Conservation (phyloP, 768 basidiomycete genomes). For the Chalciporus piperatus region DNA sequence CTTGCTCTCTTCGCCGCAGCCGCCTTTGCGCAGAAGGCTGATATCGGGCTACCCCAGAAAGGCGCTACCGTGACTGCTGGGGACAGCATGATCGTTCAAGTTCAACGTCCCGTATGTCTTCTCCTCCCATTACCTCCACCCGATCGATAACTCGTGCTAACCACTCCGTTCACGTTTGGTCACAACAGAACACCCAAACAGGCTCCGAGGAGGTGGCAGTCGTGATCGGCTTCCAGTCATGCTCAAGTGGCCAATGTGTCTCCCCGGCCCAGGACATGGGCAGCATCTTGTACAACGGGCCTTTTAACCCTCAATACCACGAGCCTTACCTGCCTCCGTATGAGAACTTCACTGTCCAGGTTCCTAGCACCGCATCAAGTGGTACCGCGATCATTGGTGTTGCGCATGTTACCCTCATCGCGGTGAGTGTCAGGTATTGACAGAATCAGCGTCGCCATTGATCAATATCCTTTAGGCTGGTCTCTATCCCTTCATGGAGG, state of each 20-base stretch:
- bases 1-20: constrained; percentile 30
- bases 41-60: constrained; percentile 41
- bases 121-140: not conserved
- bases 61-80: constrained; percentile 38
- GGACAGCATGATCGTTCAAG: constrained; percentile 38
- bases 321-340: constrained; percentile 34
- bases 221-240: constrained; percentile 43
- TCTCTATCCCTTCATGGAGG: constrained; percentile 29
- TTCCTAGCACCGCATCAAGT: constrained; percentile 29
- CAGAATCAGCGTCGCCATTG: not conserved
- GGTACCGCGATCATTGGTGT: constrained; percentile 38
- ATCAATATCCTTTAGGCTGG: constrained; percentile 28
- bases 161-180: not conserved
- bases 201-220: constrained; percentile 44
- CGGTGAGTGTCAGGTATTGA: constrained; percentile 32
- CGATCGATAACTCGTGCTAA: not conserved
- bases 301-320: constrained; percentile 37
- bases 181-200: constrained; percentile 34
- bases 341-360: constrained; percentile 43
- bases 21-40: constrained; percentile 40
- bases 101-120: constrained; percentile 46
- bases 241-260: constrained; percentile 26
- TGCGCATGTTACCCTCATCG: constrained; percentile 38
- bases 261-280: constrained; percentile 36
- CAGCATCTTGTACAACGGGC: constrained; percentile 45